Base-by-base conservation (phyloP, 2,329 filamentous ascomycete species). In the Colletotrichum sp. region DNA sequence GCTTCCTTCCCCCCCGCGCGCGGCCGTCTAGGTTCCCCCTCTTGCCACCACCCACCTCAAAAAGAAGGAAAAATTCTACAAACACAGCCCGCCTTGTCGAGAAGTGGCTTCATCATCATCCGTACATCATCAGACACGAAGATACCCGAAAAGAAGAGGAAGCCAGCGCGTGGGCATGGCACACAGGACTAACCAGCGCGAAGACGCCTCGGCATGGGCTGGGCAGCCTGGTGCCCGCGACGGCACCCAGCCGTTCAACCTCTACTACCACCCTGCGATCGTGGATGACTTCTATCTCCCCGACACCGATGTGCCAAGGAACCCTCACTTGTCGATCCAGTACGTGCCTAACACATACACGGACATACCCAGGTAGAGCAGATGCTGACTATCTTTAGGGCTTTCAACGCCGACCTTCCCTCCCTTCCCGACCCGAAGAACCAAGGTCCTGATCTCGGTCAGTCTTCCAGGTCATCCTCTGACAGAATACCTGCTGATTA, bases 21-120 rank as follows among this genome's bases (percentile, higher is more conserved):
- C 18, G 68, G 26, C 68, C 28, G 7, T 28, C 55, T 3, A 26
- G 55, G 55, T 21, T 30, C 16, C n/a, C 21, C 32, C n/a, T 70
- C 57, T 52, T 6, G 57, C 68, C 36, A 26, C 68, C 24, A 24
- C 36, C 6, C 44, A 52, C 44, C 3, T 52, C 28, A 12, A 24
- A 21, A 21, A 44, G 52, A 76, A 69, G 34, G 49, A 52, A 52
- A 1, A 21, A 52, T 52, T 28, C 57, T 59, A 57, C 21, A 71
- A 65, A 64, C 73, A 72, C 73, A 72, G 73, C 73, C 44, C 12
- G 5, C 44, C 69, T 68, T 59, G 67, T 59, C 28, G 52, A 16
- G 32, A 24, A 70, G 68, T 70, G 55, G 24, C 39, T 55, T 55
- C 64, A 32, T 24, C 59, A 32, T n/a, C 24, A 24, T 60, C 18